Evolutionary conservation across 2,329 filamentous ascomycete genomes (phyloP), one percentile per base, ranked within the genome.

Genomic region (Tympanopsis confertula): DNA sequence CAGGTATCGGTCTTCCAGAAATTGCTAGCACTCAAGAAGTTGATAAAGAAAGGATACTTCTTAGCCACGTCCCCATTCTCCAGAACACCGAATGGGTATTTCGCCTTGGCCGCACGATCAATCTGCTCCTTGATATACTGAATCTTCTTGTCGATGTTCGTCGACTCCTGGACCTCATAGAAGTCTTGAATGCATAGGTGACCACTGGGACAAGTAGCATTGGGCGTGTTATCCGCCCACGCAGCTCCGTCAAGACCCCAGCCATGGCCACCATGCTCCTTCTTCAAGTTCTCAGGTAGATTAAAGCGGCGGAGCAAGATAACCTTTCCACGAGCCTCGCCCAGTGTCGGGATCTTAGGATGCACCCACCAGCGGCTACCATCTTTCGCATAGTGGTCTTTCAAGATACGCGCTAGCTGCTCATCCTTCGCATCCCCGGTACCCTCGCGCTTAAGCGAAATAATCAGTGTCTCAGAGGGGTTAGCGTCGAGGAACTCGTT

Each of bases 391-490:
- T 53, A 56, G 35, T 49, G 24, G 12, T 35, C 66, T 17, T 81
- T 66, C 30, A 33, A 7, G 30, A 33, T 33, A 7, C 30, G 30
- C 10, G 10, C 17, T 15, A 33, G 30, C 39, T 82, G 72, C 38
- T 69, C 64, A 44, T 80, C 72, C 2, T 74, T 81, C 10, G 10
- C 10, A 33, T 10, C 17, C 10, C 30, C 30, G 13, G 66, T 63
- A 20, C 68, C 66, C 33, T 86, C 81, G 39, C 79, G 74, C 55
- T 86, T 85, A 42, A 86, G 56, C 3, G 72, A 79, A 40, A 86
- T 59, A 39, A 86, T 68, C 26, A 86, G 61, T 0, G 76, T 78
- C 53, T 86, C 81, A 13, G 67, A 71, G 0, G 77, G 75, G 39
- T 78, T 66, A 1, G 49, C 44, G 13, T 68, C 58, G 5, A 86